Base-by-base conservation (phyloP, 78 protist species). In the Chrysochromulina parva region DNA sequence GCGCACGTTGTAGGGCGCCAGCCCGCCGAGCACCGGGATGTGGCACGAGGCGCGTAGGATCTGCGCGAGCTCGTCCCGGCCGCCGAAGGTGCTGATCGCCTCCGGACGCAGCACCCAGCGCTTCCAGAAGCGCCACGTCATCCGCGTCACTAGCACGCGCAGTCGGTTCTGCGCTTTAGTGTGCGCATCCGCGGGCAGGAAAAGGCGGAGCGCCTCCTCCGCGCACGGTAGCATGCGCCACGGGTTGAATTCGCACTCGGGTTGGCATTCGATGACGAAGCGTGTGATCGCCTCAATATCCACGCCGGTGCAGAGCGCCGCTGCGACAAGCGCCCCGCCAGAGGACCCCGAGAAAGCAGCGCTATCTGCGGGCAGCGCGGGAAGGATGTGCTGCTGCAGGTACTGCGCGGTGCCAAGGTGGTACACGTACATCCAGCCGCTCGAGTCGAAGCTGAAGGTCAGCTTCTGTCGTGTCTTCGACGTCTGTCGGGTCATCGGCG, bases 321-420 rank as follows among this genome's bases (percentile, higher is more conserved):
- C 59, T 3, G 86, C 86, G 48, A 53, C 86, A 1, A 78, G 86
- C 60, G 86, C 86, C 28, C 86, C 86, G 60, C 86, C 86, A 2
- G 62, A 53, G 4, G 86, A 78, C 16, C 86, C 86, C 19, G 86
- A 78, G 47, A 78, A 78, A 48, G 62, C 86, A 9, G 2, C 6
- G 22, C 48, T 11, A 7, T 69, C 78, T 0, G 17, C 26, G 20
- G 47, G 38, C 48, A 22, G 2, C 9, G 3, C 3, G 24, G 28
- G 62, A n/a, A 78, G 86, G 38, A 78, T 6, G 22, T 20, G 62
- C 50, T 24, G 86, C 86, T 78, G 86, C 53, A 78, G 38, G 60
- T 6, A 78, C 6, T 53, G 60, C 38, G 58, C 59, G 50, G n/a
- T 62, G 60, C 86, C 86, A 1, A 78, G 26, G 86, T 78, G 86